A percentile compares a stretch with the other conserved stretches of the same genome.
Conservation (phyloP, 805 yeast species). For the Candida quercuum region DNA sequence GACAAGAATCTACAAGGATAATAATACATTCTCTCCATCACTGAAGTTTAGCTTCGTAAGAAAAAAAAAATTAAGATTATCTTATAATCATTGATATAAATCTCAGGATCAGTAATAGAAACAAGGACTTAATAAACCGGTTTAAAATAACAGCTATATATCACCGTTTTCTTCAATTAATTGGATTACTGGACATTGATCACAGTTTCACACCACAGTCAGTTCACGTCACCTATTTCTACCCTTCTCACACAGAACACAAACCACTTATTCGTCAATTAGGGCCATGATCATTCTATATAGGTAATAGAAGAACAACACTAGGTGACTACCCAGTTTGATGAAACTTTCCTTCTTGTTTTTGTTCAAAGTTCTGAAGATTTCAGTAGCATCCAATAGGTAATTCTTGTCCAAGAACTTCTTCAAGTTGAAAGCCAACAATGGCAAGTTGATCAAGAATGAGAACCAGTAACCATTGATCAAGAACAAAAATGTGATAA, state of each 20-base stretch:
- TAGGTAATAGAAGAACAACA: slow-evolving; percentile 91
- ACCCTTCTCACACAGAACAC: too few species aligned
- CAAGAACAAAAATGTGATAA: slow-evolving; percentile 63
- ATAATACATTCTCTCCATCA: too few species aligned
- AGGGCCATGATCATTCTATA: slow-evolving; percentile 94
- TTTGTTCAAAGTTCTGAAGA: slow-evolving; percentile 86
- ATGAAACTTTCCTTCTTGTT: slow-evolving; percentile 90
- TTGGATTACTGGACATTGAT: too few species aligned
- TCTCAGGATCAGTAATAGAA: too few species aligned
- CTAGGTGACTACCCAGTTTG: slow-evolving; percentile 85
- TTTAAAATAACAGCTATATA: too few species aligned
- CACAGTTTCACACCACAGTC: too few species aligned
- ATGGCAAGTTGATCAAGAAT: slow-evolving; percentile 75
- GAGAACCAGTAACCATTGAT: slow-evolving; percentile 91
- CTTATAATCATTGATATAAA: too few species aligned
- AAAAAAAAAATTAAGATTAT: background rate
- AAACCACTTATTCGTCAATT: slow-evolving; percentile 34
- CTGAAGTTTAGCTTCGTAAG: too few species aligned
- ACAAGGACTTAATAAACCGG: too few species aligned
- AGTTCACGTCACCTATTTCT: too few species aligned
- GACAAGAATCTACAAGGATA: slow-evolving; percentile 4
- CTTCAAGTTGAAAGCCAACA: slow-evolving; percentile 77
- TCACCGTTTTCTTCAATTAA: too few species aligned
- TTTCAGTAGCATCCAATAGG: slow-evolving; percentile 93
- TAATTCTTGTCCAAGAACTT: slow-evolving; percentile 77